Conservation (phyloP, 2,329 filamentous ascomycete species). For the Paecilomyces variotii region DNA sequence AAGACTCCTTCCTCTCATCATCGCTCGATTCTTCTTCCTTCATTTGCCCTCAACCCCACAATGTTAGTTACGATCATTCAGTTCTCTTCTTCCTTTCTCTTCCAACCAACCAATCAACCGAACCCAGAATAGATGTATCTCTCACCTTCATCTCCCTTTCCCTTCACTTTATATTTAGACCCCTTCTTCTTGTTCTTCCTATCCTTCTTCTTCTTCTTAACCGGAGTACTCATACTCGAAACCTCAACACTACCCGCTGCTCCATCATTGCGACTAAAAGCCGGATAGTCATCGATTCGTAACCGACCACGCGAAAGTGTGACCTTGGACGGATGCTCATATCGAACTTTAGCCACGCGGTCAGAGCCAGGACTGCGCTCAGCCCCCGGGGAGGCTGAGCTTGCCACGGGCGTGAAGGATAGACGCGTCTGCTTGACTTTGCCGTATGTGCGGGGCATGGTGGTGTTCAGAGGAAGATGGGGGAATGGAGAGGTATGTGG, state of each 20-base stretch:
- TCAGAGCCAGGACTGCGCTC: conserved; percentile 14
- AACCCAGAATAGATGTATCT: too few species aligned
- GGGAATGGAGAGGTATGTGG: not conserved
- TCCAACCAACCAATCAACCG: not conserved
- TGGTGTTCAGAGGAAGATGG: not conserved
- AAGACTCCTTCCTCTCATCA: not conserved
- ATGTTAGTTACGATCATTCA: not conserved
- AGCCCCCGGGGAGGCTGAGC: conserved; percentile 16
- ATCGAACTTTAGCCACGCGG: conserved; percentile 26
- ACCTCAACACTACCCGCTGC: not conserved
- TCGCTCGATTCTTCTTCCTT: not conserved
- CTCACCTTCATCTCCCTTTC: not conserved
- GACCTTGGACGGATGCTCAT: conserved; percentile 19
- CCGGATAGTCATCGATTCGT: conserved; percentile 4
- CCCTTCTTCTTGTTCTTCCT: not conserved
- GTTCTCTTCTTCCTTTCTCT: not conserved
- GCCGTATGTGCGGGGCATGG: conserved; percentile 7
- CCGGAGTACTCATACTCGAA: not conserved
- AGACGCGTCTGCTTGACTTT: conserved; percentile 36
- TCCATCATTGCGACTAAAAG: conserved; percentile 1
- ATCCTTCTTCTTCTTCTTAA: not conserved
- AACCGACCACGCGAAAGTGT: conserved; percentile 7
- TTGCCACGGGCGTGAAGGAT: conserved; percentile 30
- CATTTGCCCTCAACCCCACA: not conserved
- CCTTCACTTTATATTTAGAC: not conserved